Base-by-base conservation (phyloP, 2,329 filamentous ascomycete species). In the Arthrobotrys conoides region DNA sequence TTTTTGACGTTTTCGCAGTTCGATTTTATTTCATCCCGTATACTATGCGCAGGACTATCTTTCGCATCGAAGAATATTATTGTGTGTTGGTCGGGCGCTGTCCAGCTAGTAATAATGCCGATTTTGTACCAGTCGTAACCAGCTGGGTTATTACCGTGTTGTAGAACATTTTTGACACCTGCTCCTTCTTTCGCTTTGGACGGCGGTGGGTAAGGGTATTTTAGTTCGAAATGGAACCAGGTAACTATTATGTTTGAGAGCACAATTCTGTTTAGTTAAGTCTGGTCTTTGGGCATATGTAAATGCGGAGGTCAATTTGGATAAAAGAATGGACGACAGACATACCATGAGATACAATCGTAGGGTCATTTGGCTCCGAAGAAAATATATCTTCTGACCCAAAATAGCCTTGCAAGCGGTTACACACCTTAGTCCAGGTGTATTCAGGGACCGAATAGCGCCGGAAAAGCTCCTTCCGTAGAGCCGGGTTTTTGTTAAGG, bases 161-260 rank as follows among this genome's bases (percentile, higher is more conserved):
- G 5, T 36, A 2, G 33, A 36, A 9, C 6, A 8, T 36, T 1
- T 36, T 36, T 8, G 8, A 8, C 33, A 12, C 5, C 33, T 4
- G 27, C 8, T 3, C 48, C 20, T 6, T 30, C 12, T 24, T 33
- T 18, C 1, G 16, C 16, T 20, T 44, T n/a, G 27, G 27, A 6
- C 20, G 16, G 44, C 1, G 2, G n/a, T 20, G 18, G 12, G 55
- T 22, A 61, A 1, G 57, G 57, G 12, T 24, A 61, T 61, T 61
- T 61, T 24, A 61, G 8, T 18, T 61, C 57, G 36, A 61, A 61
- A 18, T 61, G 57, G 14, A 61, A 61, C 57, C 57, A 61, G 16
- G 57, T 61, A 16, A 61, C 55, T 61, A n/a, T 24, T 18, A n/a
- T n/a, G n/a, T n/a, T n/a, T n/a, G n/a, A n/a, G 27, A 6, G 27